phyloP scores from a whole-genome alignment of 805 yeast genomes.

The Candida montana region DNA sequence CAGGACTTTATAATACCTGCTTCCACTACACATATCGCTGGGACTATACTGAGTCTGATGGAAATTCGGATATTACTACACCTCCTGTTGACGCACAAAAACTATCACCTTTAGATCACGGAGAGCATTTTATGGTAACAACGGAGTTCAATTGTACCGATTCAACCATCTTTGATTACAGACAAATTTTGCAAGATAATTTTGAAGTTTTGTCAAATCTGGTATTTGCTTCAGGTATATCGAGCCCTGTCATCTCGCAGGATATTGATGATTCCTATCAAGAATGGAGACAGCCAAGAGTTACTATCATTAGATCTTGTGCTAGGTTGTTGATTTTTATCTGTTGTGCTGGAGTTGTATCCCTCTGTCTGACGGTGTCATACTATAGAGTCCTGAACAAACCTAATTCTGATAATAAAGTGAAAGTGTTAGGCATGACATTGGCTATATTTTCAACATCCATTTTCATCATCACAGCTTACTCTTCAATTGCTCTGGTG shows the following conservation, averaged over 20 bases:
- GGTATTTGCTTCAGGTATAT: background rate
- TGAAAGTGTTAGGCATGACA: conserved; percentile 28
- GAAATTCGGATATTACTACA: background rate
- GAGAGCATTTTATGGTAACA: background rate
- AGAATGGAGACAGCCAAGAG: conserved; percentile 16
- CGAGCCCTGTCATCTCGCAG: background rate
- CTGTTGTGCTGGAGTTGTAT: background rate
- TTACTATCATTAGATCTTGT: conserved; percentile 5
- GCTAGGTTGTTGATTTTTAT: background rate
- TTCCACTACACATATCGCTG: conserved; percentile 10
- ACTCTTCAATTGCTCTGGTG: conserved; percentile 30
- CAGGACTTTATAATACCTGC: conserved; percentile 8
- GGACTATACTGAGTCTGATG: conserved; percentile 1
- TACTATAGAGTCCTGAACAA: conserved; percentile 19
- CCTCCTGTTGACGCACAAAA: background rate
- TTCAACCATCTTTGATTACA: conserved; percentile 5
- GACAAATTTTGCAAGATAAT: conserved; percentile 12
- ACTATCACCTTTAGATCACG: conserved; percentile 3
- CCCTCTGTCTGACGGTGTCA: background rate
- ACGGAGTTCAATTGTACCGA: background rate
- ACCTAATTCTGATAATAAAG: background rate
- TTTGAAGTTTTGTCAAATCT: conserved; percentile 2
- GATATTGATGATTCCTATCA: background rate
- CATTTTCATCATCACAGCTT: conserved; percentile 27
- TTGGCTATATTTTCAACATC: conserved; percentile 34